These are phyloP conservation scores for Sodiomyces alkalinus DNA, from an alignment of 2,329 filamentous ascomycete species.

Conservation along the genomic window DNA sequence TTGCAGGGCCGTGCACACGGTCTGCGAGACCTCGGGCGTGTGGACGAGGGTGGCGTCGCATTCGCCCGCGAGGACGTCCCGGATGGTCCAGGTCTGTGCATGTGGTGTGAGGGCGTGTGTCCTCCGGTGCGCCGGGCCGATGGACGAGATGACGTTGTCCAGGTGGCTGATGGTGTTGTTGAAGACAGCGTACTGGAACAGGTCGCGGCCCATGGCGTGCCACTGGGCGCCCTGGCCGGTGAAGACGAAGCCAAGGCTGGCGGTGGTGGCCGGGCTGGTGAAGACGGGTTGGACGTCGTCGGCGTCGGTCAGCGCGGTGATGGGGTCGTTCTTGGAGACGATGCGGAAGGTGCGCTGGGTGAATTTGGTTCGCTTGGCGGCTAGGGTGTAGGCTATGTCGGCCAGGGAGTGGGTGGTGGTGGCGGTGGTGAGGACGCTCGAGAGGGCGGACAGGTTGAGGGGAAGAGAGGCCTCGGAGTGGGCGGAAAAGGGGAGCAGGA, in stretches of 20 bases:
- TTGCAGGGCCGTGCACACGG: slow-evolving; percentile 19
- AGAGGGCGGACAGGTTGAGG: no score
- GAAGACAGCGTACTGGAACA: slow-evolving; percentile 5
- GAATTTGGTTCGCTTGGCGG: slow-evolving; percentile 13
- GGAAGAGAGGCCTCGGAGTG: no score
- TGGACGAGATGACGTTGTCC: slow-evolving; percentile 4
- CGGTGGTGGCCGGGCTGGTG: slow-evolving; percentile 26
- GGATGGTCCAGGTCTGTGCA: slow-evolving; percentile 1
- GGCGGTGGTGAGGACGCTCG: no score
- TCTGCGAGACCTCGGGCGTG: slow-evolving; percentile 13
- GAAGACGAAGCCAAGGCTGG: slow-evolving; percentile 5
- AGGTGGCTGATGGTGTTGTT: slow-evolving; percentile 5
- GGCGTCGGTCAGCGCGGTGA: no score
- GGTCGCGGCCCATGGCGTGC: slow-evolving; percentile 8
- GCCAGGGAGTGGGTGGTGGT: slow-evolving; percentile 10
- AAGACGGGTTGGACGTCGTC: no score
- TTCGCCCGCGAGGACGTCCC: slow-evolving; percentile 9
- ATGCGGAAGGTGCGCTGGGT: slow-evolving; percentile 12
- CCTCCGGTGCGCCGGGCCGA: neutral
- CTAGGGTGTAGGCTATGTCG: slow-evolving; percentile 14
- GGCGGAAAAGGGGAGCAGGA: no score
- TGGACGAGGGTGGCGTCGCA: slow-evolving; percentile 6
- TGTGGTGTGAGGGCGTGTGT: no score
- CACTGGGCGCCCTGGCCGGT: slow-evolving; percentile 10
- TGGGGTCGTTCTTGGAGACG: slow-evolving; percentile 1